phyloP scores from a whole-genome alignment of 2,329 filamentous ascomycete genomes.

The Thermothelomyces thermophilus region DNA sequence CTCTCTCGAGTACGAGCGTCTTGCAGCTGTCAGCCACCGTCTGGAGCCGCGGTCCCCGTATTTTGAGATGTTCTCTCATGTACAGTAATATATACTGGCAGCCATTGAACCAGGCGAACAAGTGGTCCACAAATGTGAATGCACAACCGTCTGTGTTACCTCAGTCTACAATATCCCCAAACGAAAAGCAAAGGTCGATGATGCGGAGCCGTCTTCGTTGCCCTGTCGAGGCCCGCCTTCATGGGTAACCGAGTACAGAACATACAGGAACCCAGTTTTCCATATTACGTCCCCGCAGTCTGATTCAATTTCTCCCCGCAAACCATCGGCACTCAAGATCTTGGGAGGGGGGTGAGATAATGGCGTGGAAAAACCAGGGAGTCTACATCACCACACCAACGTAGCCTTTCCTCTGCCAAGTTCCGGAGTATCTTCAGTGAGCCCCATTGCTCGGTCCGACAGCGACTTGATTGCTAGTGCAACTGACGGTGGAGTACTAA shows the following conservation, averaged over 20 bases:
- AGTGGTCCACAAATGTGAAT: background rate
- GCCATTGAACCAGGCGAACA: background rate
- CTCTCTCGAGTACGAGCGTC: background rate
- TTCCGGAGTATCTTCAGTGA: background rate
- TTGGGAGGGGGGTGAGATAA: background rate
- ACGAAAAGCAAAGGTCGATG: background rate
- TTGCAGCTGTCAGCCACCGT: background rate
- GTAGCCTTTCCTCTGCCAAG: background rate
- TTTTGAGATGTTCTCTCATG: background rate
- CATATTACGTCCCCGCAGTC: conserved; percentile 1
- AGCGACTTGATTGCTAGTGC: no score
- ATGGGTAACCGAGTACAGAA: conserved; percentile 1
- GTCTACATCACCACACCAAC: no score
- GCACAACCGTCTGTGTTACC: no score
- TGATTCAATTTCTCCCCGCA: conserved; percentile 4
- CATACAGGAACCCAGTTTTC: background rate
- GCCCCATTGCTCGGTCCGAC: no score
- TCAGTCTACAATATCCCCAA: no score
- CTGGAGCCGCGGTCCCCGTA: background rate
- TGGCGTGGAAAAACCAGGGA: background rate
- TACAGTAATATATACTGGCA: background rate
- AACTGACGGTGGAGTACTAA: no score
- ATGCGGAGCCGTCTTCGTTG: background rate
- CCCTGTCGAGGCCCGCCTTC: background rate
- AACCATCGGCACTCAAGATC: conserved; percentile 3